These are phyloP conservation scores for Amylocarpus encephaloides DNA, from an alignment of 2,329 filamentous ascomycete genomes.

Conservation along the genomic window DNA sequence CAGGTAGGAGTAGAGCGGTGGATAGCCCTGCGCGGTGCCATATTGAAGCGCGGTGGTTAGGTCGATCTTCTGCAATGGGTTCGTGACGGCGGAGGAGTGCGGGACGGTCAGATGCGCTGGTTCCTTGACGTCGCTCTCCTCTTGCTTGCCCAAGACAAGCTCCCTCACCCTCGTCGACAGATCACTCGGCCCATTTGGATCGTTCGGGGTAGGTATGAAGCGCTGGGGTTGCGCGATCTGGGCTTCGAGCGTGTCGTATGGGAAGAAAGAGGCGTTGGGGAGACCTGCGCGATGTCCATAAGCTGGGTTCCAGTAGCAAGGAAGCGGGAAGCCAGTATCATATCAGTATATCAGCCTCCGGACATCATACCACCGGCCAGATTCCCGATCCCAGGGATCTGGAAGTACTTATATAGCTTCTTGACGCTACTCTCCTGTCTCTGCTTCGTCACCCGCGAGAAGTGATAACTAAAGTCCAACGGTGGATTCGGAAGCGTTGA, in stretches of 20 bases:
- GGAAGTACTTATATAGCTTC: conserved; percentile 78
- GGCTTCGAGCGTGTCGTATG: conserved; percentile 85
- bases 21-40: conserved; percentile 75
- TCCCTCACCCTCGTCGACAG: conserved; percentile 34
- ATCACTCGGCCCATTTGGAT: conserved; percentile 37
- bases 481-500: conserved; percentile 38
- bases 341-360: background rate
- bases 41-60: conserved; percentile 80
- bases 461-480: conserved; percentile 72
- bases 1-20: conserved; percentile 69
- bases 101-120: conserved; percentile 61
- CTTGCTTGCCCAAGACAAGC: conserved; percentile 22
- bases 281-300: conserved; percentile 45
- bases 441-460: conserved; percentile 61
- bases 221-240: conserved; percentile 67
- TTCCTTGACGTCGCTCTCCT: conserved; percentile 19
- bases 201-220: conserved; percentile 65
- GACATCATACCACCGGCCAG: conserved; percentile 52
- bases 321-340: background rate
- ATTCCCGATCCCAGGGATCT: conserved; percentile 55
- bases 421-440: conserved; percentile 65
- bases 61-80: conserved; percentile 68
- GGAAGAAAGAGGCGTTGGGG: conserved; percentile 76
- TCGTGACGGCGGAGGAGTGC: conserved; percentile 51
- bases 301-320: background rate